Conservation (phyloP, 495 filamentous ascomycete species). For the Filosporella fistucella region DNA sequence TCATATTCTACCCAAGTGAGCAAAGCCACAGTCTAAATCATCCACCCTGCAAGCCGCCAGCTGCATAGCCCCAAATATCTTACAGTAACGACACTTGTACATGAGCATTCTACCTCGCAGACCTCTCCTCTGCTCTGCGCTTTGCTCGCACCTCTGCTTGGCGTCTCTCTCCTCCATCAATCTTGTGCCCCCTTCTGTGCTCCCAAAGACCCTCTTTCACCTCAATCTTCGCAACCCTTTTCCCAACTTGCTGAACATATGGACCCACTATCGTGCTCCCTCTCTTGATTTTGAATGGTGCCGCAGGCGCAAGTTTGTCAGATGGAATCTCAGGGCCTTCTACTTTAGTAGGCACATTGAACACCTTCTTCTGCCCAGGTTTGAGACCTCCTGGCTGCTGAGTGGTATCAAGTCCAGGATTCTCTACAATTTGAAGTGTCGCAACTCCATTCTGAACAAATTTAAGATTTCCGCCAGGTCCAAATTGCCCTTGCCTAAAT, state of each 20-base stretch:
- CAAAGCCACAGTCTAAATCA: neutral
- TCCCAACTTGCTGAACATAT: constrained; percentile 57
- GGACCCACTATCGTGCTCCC: constrained; percentile 66
- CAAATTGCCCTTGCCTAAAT: constrained; percentile 70
- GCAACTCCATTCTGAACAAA: constrained; percentile 70
- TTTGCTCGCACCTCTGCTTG: constrained; percentile 76
- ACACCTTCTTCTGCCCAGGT: constrained; percentile 55
- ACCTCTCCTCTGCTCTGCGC: constrained; percentile 32
- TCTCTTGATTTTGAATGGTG: constrained; percentile 60
- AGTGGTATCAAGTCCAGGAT: constrained; percentile 27
- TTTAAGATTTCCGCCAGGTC: constrained; percentile 72
- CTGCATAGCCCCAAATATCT: constrained; percentile 17
- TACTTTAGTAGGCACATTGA: constrained; percentile 65
- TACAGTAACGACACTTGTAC: constrained; percentile 3
- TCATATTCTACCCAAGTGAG: too few relatives aligned
- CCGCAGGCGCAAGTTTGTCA: constrained; percentile 45
- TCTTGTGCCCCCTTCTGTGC: constrained; percentile 74
- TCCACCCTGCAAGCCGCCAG: neutral
- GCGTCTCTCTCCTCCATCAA: constrained; percentile 94
- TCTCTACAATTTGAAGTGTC: constrained; percentile 63
- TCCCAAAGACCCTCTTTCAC: constrained; percentile 89
- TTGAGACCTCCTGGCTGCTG: constrained; percentile 43
- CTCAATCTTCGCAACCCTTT: constrained; percentile 55
- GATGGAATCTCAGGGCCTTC: constrained; percentile 34
- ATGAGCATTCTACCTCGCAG: constrained; percentile 8